Percentiles rank a stretch among this genome's conserved stretches.
Evolutionary conservation across 78 protist species (phyloP).

Genomic region (Dictyostelium citrinum): DNA sequence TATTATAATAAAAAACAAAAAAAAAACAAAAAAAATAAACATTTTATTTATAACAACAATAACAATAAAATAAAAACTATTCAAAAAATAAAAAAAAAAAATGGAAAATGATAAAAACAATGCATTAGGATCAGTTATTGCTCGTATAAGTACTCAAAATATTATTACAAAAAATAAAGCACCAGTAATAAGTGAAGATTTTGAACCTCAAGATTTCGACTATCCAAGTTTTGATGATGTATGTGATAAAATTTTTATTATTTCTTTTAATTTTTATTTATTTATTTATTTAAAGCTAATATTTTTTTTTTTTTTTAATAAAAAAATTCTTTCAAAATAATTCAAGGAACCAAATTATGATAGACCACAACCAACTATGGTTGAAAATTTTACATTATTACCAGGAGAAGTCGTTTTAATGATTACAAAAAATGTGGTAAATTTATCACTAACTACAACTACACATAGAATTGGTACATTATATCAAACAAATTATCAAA

Average conservation of each 20-base stretch:
- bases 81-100: background rate
- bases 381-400: conserved; percentile 44
- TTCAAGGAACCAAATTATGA: background rate
- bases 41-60: background rate
- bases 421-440: conserved; percentile 39
- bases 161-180: background rate
- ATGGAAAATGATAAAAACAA: conserved; percentile 1
- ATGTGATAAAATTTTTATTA: too few relatives aligned
- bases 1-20: background rate
- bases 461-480: conserved; percentile 53
- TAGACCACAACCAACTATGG: conserved; percentile 10
- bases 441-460: background rate
- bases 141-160: background rate
- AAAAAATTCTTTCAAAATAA: too few relatives aligned
- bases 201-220: conserved; percentile 6
- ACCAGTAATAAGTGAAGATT: background rate
- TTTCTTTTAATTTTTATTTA: too few relatives aligned
- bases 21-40: background rate
- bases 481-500: conserved; percentile 62
- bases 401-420: conserved; percentile 49
- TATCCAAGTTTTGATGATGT: conserved; percentile 19
- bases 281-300: background rate
- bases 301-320: background rate
- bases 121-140: background rate
- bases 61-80: too few relatives aligned